Percentiles rank a stretch among this genome's conserved stretches.
phyloP scores from a whole-genome alignment of 2,329 filamentous ascomycete genomes.

The Eutypa lata region DNA sequence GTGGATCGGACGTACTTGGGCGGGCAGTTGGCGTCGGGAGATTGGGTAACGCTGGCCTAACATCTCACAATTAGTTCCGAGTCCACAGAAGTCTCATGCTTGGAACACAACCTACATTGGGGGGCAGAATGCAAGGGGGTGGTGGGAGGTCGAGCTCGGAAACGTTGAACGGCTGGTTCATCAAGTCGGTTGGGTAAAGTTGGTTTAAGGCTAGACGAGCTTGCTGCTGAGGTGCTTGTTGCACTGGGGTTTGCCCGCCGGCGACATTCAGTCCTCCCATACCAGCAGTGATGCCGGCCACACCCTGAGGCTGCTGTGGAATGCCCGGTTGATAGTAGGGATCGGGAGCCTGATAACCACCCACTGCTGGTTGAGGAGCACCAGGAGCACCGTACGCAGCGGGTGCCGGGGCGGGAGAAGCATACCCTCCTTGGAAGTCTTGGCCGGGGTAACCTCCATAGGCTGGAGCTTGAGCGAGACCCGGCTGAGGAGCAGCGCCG shows the following conservation, averaged over 20 bases:
- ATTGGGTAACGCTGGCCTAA: conserved; percentile 86
- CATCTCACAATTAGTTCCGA: conserved; percentile 33
- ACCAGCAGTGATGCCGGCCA: conserved; percentile 76
- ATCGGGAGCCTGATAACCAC: conserved; percentile 66
- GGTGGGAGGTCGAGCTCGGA: conserved; percentile 88
- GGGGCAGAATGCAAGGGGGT: conserved; percentile 84
- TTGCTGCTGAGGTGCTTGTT: conserved; percentile 46
- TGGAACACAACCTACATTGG: conserved; percentile 67
- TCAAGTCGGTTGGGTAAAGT: conserved; percentile 85
- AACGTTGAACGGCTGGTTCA: conserved; percentile 91
- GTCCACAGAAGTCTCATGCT: background rate
- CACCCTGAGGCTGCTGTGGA: conserved; percentile 42
- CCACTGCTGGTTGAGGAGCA: conserved; percentile 44
- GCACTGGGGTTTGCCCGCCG: conserved; percentile 48
- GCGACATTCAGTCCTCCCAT: conserved; percentile 85
- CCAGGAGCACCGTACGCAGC: conserved; percentile 40
- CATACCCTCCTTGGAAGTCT: conserved; percentile 34
- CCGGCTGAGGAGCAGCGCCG: conserved; percentile 39
- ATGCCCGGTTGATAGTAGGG: conserved; percentile 61
- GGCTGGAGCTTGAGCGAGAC: conserved; percentile 35
- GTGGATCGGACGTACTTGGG: conserved; percentile 95
- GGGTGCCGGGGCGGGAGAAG: conserved; percentile 16
- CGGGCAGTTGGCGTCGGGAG: conserved; percentile 85
- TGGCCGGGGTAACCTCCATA: conserved; percentile 59
- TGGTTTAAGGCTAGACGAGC: conserved; percentile 69